Evolutionary conservation across 345 rosid genomes (phyloP).

Genomic region (Populus ilicifolia): DNA sequence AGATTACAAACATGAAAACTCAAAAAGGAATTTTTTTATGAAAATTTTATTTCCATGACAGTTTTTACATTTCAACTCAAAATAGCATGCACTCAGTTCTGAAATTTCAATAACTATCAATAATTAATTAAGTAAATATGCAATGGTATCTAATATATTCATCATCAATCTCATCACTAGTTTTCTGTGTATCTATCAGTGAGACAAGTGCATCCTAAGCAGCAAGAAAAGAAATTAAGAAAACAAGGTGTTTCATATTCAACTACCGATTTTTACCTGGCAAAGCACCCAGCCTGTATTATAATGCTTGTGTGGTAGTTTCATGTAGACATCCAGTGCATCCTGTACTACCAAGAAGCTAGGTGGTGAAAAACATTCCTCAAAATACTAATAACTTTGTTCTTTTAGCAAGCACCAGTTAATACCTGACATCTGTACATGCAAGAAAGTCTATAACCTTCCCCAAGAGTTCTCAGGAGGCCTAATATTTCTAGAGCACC

Average conservation of each 20-base stretch:
- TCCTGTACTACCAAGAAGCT: constrained; percentile 55
- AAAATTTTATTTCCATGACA: background rate
- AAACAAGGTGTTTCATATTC: background rate
- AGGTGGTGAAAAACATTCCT: constrained; percentile 19
- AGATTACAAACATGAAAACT: background rate
- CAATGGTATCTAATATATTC: background rate
- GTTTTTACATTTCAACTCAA: background rate
- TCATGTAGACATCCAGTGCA: constrained; percentile 67
- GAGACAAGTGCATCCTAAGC: background rate
- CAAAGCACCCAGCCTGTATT: constrained; percentile 96
- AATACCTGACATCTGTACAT: constrained; percentile 82
- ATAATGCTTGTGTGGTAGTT: constrained; percentile 83
- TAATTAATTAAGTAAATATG: background rate
- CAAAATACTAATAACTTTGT: constrained; percentile 14
- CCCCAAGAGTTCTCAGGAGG: constrained; percentile 79
- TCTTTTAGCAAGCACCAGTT: background rate
- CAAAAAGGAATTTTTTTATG: background rate
- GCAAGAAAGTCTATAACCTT: constrained; percentile 89
- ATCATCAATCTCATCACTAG: background rate
- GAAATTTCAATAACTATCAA: background rate
- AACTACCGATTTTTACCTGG: constrained; percentile 49
- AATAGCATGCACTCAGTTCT: background rate
- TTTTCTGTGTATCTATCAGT: background rate
- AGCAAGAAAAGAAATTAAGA: background rate
- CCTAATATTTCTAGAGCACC: constrained; percentile 71